phyloP scores from a whole-genome alignment of 257 asterid species.

The Leonotis leonurus region DNA sequence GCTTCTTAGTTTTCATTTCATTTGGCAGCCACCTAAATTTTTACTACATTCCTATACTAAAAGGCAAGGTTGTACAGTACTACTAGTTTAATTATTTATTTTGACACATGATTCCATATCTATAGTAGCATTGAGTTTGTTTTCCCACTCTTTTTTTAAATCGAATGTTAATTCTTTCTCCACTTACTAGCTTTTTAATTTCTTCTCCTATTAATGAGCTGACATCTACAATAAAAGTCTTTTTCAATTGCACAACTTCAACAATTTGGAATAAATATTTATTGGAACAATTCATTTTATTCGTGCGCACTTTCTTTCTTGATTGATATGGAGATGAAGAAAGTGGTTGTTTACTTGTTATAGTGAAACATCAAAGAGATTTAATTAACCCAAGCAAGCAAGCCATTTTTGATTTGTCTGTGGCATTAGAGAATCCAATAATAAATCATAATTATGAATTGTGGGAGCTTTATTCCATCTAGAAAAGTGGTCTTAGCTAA shows the following conservation, averaged over 20 bases:
- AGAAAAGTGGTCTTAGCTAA: slow-evolving; percentile 18
- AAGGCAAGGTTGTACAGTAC: too few relatives aligned
- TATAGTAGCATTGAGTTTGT: neutral
- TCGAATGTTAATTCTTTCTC: neutral
- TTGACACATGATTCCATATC: neutral
- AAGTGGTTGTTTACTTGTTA: neutral
- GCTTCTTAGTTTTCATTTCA: neutral
- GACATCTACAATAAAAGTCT: too few relatives aligned
- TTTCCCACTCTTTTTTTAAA: neutral
- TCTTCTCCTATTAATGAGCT: too few relatives aligned
- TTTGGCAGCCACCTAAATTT: neutral
- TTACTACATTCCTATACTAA: neutral
- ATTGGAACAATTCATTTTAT: too few relatives aligned
- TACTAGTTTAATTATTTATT: neutral
- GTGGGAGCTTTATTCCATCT: too few relatives aligned
- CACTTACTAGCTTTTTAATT: too few relatives aligned
- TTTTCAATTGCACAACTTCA: too few relatives aligned
- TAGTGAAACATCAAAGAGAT: slow-evolving; percentile 1
- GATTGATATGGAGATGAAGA: neutral
- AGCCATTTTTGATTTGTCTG: neutral
- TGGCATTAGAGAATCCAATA: too few relatives aligned
- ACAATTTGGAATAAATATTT: too few relatives aligned
- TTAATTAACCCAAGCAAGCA: neutral
- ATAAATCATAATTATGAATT: too few relatives aligned
- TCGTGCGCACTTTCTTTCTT: neutral